These are phyloP conservation scores for Lichtheimia ramosa DNA, from an alignment of 371 early-diverging fungal species.

Conservation along the genomic window DNA sequence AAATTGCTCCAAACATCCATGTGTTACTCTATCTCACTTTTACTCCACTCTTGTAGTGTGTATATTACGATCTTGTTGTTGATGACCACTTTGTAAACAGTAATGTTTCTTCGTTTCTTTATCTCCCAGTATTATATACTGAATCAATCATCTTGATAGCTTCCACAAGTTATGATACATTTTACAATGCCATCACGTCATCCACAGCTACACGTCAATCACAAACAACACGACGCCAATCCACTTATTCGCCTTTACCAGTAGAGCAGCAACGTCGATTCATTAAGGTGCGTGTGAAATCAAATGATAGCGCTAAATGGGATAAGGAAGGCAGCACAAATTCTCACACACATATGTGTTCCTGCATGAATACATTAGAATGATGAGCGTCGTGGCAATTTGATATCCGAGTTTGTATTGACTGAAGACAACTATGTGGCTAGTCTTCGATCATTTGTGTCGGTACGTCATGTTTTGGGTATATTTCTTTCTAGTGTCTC, in stretches of 20 bases:
- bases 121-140: too few relatives aligned
- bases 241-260: neutral
- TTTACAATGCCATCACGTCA: slow-evolving; percentile 4
- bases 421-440: slow-evolving; percentile 47
- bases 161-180: slow-evolving; percentile 4
- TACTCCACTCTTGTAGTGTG: neutral
- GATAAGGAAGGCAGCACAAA: neutral
- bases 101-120: neutral
- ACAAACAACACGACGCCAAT: slow-evolving; percentile 3
- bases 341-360: neutral
- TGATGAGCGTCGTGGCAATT: slow-evolving; percentile 26
- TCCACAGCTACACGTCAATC: slow-evolving; percentile 3
- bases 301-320: too few relatives aligned
- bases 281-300: slow-evolving; percentile 12
- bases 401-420: slow-evolving; percentile 33
- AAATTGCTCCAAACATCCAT: neutral
- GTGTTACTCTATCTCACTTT: neutral
- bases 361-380: slow-evolving; percentile 10
- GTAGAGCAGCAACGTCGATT: slow-evolving; percentile 9
- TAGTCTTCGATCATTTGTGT: slow-evolving; percentile 20
- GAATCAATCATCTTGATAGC: neutral
- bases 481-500: neutral
- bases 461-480: slow-evolving; percentile 3
- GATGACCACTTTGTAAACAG: slow-evolving; percentile 7
- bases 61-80: slow-evolving; percentile 13